These are phyloP conservation scores for Euphrasia confusa DNA, from an alignment of 257 asterid genomes.

Conservation along the genomic window DNA sequence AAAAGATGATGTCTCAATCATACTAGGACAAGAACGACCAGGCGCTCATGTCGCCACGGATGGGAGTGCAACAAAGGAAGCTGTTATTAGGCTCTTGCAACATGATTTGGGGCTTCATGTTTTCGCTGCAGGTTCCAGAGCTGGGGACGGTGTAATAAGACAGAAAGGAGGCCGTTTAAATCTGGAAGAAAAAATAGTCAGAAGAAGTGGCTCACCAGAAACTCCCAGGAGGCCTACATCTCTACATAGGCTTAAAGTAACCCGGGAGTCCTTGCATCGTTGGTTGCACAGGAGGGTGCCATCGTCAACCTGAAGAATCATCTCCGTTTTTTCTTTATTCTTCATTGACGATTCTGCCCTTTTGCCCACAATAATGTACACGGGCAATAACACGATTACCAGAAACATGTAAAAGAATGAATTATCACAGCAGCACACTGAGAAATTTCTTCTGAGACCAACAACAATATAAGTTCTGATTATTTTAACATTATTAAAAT, in stretches of 20 bases:
- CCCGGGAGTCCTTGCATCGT: constrained; percentile 50
- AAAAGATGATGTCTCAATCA: constrained; percentile 62
- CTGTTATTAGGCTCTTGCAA: constrained; percentile 55
- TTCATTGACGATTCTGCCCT: too few species aligned
- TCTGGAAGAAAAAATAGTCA: constrained; percentile 32
- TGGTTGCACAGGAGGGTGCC: constrained; percentile 56
- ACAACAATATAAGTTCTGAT: too few species aligned
- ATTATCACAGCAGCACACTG: too few species aligned
- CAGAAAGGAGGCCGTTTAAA: constrained; percentile 21
- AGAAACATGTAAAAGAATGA: too few species aligned
- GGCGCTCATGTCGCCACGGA: constrained; percentile 25
- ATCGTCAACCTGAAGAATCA: constrained; percentile 22
- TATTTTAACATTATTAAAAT: too few species aligned
- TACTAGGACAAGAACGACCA: constrained; percentile 45
- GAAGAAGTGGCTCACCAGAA: constrained; percentile 24
- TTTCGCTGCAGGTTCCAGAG: constrained; percentile 33
- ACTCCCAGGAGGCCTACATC: constrained; percentile 71
- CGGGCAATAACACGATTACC: too few species aligned
- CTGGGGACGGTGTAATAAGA: constrained; percentile 22
- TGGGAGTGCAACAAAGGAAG: constrained; percentile 44
- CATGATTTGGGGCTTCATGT: constrained; percentile 74
- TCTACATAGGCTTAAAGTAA: constrained; percentile 57
- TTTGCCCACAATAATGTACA: too few species aligned
- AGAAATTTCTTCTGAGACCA: too few species aligned
- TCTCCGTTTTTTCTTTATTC: constrained; percentile 24